phyloP scores from a whole-genome alignment of 2,329 filamentous ascomycete genomes.

The Neofusicoccum cordaticola region DNA sequence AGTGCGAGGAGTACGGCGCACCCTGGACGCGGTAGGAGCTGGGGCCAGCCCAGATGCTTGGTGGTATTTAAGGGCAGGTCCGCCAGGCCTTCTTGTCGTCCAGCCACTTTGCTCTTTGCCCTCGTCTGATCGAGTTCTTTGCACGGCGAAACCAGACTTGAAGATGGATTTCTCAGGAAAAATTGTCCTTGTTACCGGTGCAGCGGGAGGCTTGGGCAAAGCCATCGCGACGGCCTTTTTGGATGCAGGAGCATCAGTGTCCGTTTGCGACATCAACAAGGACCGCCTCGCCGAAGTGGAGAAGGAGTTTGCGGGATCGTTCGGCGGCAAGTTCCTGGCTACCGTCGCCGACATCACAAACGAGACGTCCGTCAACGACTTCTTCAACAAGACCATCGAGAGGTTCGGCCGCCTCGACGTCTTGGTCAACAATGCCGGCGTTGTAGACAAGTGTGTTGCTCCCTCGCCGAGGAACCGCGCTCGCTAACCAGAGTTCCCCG shows the following conservation, averaged over 20 bases:
- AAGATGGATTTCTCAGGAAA: constrained; percentile 7
- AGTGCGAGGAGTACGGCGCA: background rate
- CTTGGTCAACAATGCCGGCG: constrained; percentile 57
- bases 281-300: constrained; percentile 21
- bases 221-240: constrained; percentile 19
- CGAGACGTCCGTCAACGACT: background rate
- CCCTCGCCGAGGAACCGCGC: too few species aligned
- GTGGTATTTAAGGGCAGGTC: background rate
- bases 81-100: background rate
- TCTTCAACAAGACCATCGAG: background rate
- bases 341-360: constrained; percentile 25
- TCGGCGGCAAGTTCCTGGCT: constrained; percentile 23
- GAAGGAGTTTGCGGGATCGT: background rate
- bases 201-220: constrained; percentile 17
- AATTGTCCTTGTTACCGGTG: constrained; percentile 13
- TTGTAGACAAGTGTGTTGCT: constrained; percentile 46
- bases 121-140: background rate
- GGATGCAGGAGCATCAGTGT: constrained; percentile 31
- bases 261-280: constrained; percentile 36
- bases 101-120: background rate
- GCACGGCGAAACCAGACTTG: background rate
- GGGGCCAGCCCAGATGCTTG: background rate
- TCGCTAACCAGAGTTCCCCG: background rate
- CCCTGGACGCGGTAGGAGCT: background rate
- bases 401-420: constrained; percentile 51